Evolutionary conservation across 495 filamentous ascomycete species (phyloP).

Genomic region (Aspergillus cristatus): DNA sequence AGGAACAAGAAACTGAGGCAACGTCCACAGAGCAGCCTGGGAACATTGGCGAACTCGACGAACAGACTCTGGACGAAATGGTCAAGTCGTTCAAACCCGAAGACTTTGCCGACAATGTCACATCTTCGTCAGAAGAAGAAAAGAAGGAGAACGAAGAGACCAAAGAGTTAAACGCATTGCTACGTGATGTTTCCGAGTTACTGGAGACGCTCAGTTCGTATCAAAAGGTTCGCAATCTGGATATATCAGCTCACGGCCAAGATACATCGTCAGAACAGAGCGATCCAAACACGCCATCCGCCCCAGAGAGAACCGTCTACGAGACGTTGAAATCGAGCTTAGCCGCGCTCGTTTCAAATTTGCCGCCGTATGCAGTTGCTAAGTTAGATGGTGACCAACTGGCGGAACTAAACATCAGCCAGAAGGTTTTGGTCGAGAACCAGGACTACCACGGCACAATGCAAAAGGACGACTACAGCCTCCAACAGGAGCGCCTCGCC

Average conservation of each 20-base stretch:
- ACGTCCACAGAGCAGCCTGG: slow-evolving; percentile 32
- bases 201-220: slow-evolving; percentile 80
- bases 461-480: slow-evolving; percentile 68
- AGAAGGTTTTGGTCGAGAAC: slow-evolving; percentile 62
- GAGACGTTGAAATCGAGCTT: slow-evolving; percentile 67
- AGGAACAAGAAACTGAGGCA: slow-evolving; percentile 30
- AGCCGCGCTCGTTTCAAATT: slow-evolving; percentile 55
- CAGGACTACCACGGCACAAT: slow-evolving; percentile 70
- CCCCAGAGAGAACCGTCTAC: slow-evolving; percentile 64
- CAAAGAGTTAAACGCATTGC: slow-evolving; percentile 20
- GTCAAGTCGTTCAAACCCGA: slow-evolving; percentile 39
- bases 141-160: slow-evolving; percentile 55
- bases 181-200: slow-evolving; percentile 71
- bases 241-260: slow-evolving; percentile 29
- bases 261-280: slow-evolving; percentile 25
- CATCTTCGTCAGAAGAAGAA: slow-evolving; percentile 40
- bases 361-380: slow-evolving; percentile 80
- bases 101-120: slow-evolving; percentile 19
- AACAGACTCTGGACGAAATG: slow-evolving; percentile 39
- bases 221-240: slow-evolving; percentile 71
- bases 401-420: slow-evolving; percentile 71
- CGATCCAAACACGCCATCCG: slow-evolving; percentile 42
- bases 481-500: slow-evolving; percentile 29
- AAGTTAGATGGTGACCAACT: slow-evolving; percentile 80
- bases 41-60: slow-evolving; percentile 38